Percentiles rank a stretch among this genome's conserved stretches.
These are phyloP conservation scores for Herpotrichia juniperi DNA, from an alignment of 2,329 filamentous ascomycete species.

Conservation along the genomic window DNA sequence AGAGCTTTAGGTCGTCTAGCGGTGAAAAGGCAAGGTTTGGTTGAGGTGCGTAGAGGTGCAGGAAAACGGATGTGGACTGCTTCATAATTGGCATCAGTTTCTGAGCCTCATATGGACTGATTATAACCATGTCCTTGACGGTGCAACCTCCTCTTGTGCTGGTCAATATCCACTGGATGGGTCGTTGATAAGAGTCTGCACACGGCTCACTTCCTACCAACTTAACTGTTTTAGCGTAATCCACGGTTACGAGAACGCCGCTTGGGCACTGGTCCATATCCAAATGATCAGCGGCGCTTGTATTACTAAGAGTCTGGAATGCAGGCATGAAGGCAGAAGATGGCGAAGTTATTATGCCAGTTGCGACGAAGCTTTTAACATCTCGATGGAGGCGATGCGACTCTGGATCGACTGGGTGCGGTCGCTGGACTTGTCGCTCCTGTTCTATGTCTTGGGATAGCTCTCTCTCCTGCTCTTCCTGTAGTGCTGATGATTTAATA, in stretches of 20 bases:
- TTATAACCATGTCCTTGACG: constrained; percentile 51
- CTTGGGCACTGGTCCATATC: constrained; percentile 44
- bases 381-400: constrained; percentile 53
- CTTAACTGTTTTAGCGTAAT: no score
- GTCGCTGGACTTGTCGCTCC: constrained; percentile 62
- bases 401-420: constrained; percentile 47
- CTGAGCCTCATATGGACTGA: constrained; percentile 68
- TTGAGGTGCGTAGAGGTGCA: constrained; percentile 62
- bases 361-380: constrained; percentile 49
- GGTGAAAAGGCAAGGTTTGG: constrained; percentile 37
- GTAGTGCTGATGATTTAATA: constrained; percentile 49
- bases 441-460: constrained; percentile 68
- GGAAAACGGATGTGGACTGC: constrained; percentile 35
- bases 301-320: constrained; percentile 52
- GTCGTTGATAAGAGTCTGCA: constrained; percentile 60
- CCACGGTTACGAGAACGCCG: constrained; percentile 55
- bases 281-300: constrained; percentile 48
- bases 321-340: constrained; percentile 52
- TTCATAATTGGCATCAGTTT: constrained; percentile 52
- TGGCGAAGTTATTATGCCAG: constrained; percentile 38
- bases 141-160: not conserved
- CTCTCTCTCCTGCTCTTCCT: constrained; percentile 74
- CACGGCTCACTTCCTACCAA: no score
- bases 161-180: constrained; percentile 60
- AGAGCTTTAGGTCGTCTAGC: constrained; percentile 57